Percentiles rank a stretch among this genome's conserved stretches.
phyloP scores from a whole-genome alignment of 495 filamentous ascomycete species.

The Aspergillus hancockii region DNA sequence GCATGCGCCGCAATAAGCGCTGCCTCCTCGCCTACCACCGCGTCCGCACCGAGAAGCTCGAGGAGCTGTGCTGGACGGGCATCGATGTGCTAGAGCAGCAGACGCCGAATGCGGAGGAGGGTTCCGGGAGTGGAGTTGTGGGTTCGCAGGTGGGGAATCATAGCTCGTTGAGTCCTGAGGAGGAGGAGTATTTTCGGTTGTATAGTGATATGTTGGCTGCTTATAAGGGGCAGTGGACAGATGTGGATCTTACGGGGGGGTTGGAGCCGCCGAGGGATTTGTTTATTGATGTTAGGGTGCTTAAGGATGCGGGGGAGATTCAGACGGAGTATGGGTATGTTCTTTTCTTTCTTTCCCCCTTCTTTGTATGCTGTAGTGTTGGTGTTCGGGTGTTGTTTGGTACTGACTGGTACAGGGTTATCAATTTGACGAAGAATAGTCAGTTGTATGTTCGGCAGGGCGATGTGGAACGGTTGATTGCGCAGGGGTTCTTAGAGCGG shows the following conservation, averaged over 20 bases:
- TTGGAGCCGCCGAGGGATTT: slow-evolving; percentile 92
- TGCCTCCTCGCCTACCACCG: slow-evolving; percentile 95
- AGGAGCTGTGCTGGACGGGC: slow-evolving; percentile 92
- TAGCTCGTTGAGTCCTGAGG: slow-evolving; percentile 91
- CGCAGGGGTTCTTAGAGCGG: slow-evolving; percentile 95
- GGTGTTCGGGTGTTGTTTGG: neutral
- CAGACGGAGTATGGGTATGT: slow-evolving; percentile 98
- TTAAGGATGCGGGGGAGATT: slow-evolving; percentile 98
- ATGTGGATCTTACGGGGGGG: slow-evolving; percentile 93
- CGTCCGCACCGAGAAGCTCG: slow-evolving; percentile 84
- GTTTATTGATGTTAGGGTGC: slow-evolving; percentile 95
- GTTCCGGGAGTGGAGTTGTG: slow-evolving; percentile 24
- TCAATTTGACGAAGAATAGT: slow-evolving; percentile 96
- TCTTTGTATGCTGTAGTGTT: slow-evolving; percentile 4
- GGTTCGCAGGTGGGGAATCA: slow-evolving; percentile 46
- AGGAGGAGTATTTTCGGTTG: slow-evolving; percentile 92
- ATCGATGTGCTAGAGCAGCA: slow-evolving; percentile 73
- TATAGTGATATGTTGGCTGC: slow-evolving; percentile 91
- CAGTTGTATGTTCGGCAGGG: slow-evolving; percentile 97
- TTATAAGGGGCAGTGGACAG: slow-evolving; percentile 98
- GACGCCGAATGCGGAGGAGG: slow-evolving; percentile 32
- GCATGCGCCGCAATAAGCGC: slow-evolving; percentile 94
- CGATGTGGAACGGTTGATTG: slow-evolving; percentile 92
- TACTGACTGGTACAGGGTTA: slow-evolving; percentile 60
- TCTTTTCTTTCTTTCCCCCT: slow-evolving; percentile 10